phyloP scores from a whole-genome alignment of 805 yeast genomes.

The Scheffersomyces stipitis region DNA sequence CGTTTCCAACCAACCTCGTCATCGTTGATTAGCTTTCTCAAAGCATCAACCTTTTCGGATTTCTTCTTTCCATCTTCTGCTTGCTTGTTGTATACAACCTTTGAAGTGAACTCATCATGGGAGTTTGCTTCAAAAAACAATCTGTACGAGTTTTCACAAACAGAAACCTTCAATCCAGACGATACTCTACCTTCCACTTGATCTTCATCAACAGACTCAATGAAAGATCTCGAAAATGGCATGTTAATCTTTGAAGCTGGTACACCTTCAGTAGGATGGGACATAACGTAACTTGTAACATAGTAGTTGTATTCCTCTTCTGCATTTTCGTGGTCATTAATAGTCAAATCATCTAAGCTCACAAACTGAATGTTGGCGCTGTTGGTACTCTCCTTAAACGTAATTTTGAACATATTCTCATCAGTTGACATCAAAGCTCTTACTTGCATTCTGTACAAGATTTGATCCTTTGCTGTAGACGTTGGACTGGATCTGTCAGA shows the following conservation, averaged over 20 bases:
- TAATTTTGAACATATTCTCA: slow-evolving; percentile 90
- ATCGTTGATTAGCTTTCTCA: slow-evolving; percentile 47
- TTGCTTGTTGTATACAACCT: slow-evolving; percentile 46
- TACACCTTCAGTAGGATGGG: slow-evolving; percentile 97
- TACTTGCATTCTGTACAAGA: slow-evolving; percentile 84
- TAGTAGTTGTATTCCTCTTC: slow-evolving; percentile 93
- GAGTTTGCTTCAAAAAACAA: slow-evolving; percentile 79
- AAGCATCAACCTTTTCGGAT: slow-evolving; percentile 31
- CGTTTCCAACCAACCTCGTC: slow-evolving; percentile 55
- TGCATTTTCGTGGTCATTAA: slow-evolving; percentile 62
- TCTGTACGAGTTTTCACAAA: slow-evolving; percentile 75
- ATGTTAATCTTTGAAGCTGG: slow-evolving; percentile 70
- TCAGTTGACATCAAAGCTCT: slow-evolving; percentile 75
- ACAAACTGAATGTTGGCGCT: slow-evolving; percentile 75
- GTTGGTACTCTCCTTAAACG: slow-evolving; percentile 54
- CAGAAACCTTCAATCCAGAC: slow-evolving; percentile 73
- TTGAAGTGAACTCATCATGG: slow-evolving; percentile 74
- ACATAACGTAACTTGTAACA: slow-evolving; percentile 87
- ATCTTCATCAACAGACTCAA: slow-evolving; percentile 56
- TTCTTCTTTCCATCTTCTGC: slow-evolving; percentile 20
- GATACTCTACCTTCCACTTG: slow-evolving; percentile 61
- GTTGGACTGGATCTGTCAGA: slow-evolving; percentile 62
- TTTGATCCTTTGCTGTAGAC: slow-evolving; percentile 84
- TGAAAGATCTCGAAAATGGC: slow-evolving; percentile 69
- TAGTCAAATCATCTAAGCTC: slow-evolving; percentile 84